Evolutionary conservation across 1,284 basidiomycete genomes (phyloP).

Genomic region (Cutaneotrichosporon cutaneum): DNA sequence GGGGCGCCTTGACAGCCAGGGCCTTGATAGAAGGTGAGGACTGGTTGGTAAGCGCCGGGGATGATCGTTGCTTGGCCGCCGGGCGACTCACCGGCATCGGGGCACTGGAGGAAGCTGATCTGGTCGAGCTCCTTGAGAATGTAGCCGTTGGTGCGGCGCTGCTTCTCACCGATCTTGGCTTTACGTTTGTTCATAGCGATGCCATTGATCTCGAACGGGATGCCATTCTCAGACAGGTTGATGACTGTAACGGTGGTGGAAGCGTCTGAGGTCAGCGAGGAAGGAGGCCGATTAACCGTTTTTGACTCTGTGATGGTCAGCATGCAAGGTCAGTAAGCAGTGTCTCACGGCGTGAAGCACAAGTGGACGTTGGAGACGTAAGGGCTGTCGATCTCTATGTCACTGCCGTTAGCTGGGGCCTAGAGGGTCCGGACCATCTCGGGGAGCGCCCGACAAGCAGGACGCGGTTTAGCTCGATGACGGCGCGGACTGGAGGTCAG

Average conservation of each 20-base stretch:
- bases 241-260: constrained; percentile 42
- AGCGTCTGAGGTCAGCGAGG: constrained; percentile 14
- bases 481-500: not conserved
- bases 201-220: constrained; percentile 35
- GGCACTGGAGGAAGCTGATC: constrained; percentile 9
- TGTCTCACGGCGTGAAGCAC: constrained; percentile 24
- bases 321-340: not conserved
- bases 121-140: constrained; percentile 19
- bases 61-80: not conserved
- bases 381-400: not conserved
- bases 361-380: constrained; percentile 22
- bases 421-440: not conserved
- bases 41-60: not conserved
- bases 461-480: not conserved
- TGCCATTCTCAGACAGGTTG: constrained; percentile 76
- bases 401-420: not conserved
- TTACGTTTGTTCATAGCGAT: not conserved
- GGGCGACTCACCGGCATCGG: not conserved
- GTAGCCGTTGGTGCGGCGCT: constrained; percentile 3
- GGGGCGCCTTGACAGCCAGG: no score
- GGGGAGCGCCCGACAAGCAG: not conserved
- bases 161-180: constrained; percentile 42
- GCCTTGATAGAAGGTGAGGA: constrained; percentile 21
- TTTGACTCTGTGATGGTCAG: not conserved
- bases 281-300: constrained; percentile 16